phyloP scores from a whole-genome alignment of 768 basidiomycete genomes.

The Symmetrospora coprosmae region DNA sequence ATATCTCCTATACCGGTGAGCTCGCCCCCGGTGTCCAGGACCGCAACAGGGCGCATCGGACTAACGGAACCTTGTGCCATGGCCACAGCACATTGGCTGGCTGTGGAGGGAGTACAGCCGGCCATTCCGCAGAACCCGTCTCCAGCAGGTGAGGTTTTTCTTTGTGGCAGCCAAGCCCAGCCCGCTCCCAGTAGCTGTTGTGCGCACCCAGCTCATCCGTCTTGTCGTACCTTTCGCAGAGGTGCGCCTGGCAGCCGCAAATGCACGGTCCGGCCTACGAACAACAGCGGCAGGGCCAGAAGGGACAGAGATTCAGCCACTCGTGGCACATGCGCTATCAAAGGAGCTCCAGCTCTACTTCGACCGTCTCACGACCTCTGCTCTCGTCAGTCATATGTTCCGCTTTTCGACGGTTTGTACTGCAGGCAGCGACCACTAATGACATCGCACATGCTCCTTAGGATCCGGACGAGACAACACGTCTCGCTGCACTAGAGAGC shows the following conservation, averaged over 20 bases:
- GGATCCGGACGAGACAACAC: constrained; percentile 50
- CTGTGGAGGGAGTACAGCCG: constrained; percentile 93
- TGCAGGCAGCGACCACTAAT: constrained; percentile 25
- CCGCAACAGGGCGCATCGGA: constrained; percentile 31
- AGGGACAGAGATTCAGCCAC: constrained; percentile 38
- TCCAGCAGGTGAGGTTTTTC: constrained; percentile 23
- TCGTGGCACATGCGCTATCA: constrained; percentile 83
- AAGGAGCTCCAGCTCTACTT: constrained; percentile 91
- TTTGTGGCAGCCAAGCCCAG: too few species aligned
- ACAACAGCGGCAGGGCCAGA: background rate
- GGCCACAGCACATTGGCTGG: constrained; percentile 77
- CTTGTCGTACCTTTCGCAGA: background rate
- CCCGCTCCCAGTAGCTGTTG: too few species aligned
- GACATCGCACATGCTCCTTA: too few species aligned
- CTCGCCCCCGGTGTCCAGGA: background rate
- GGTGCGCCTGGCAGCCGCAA: constrained; percentile 4
- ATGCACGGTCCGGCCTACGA: background rate
- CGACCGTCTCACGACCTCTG: constrained; percentile 70
- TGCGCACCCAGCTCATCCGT: constrained; percentile 3
- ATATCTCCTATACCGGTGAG: constrained; percentile 56
- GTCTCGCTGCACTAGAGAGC: constrained; percentile 78
- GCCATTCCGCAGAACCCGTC: constrained; percentile 91
- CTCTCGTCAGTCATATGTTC: constrained; percentile 35
- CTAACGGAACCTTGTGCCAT: constrained; percentile 27
- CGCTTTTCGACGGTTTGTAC: constrained; percentile 37